phyloP scores from a whole-genome alignment of 1,139 yeast genomes.

The Magnusiomyces suaveolens region DNA sequence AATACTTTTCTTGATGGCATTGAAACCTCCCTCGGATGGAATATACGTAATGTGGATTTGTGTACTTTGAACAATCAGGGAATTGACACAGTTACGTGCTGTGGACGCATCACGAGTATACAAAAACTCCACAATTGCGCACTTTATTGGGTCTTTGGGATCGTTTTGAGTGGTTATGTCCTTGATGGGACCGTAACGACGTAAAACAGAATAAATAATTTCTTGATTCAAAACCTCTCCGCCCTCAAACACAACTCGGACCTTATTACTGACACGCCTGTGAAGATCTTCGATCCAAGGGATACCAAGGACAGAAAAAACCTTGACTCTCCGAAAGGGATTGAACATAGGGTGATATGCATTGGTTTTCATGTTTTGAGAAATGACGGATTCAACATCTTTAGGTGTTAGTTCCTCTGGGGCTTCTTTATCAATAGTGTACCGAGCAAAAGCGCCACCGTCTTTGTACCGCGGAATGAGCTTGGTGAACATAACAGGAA shows the following conservation, averaged over 20 bases:
- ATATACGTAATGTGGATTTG: conserved; percentile 65
- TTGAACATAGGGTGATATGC: conserved; percentile 17
- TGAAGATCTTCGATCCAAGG: conserved; percentile 96
- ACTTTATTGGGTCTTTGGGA: conserved; percentile 43
- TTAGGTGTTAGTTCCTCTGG: conserved; percentile 16
- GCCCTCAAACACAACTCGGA: conserved; percentile 69
- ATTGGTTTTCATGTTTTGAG: conserved; percentile 18
- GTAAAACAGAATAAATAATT: conserved; percentile 65
- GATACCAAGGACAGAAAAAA: conserved; percentile 74
- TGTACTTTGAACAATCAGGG: conserved; percentile 44
- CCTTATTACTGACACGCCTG: conserved; percentile 54
- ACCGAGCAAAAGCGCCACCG: conserved; percentile 88
- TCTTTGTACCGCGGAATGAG: conserved; percentile 68
- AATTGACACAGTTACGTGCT: conserved; percentile 88
- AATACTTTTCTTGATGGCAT: conserved; percentile 18
- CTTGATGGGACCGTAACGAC: conserved; percentile 76
- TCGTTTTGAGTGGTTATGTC: conserved; percentile 41
- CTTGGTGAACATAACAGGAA: conserved; percentile 39
- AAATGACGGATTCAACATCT: conserved; percentile 23
- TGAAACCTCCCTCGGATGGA: conserved; percentile 40
- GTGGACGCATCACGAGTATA: conserved; percentile 60
- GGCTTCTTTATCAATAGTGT: conserved; percentile 28
- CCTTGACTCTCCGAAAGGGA: conserved; percentile 36
- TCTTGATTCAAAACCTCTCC: conserved; percentile 75
- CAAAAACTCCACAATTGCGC: conserved; percentile 48